A percentile compares a stretch with the other conserved stretches of the same genome.
These are phyloP conservation scores for Strigomonas galati DNA, from an alignment of 208 protist species.

Conservation along the genomic window DNA sequence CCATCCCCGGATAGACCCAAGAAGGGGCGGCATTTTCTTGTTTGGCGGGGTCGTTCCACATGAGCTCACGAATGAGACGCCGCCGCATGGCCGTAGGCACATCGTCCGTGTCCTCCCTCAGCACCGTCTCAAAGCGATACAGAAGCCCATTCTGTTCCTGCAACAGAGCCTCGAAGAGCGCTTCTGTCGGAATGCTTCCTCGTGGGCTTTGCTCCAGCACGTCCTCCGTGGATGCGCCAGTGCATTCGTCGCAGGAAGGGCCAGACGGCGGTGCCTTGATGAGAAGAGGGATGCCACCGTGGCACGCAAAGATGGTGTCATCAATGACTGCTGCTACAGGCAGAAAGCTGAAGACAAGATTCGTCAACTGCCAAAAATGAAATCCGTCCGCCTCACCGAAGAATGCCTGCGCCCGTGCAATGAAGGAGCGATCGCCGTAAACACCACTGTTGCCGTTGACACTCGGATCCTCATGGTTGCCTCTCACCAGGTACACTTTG, in stretches of 20 bases:
- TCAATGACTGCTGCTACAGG: conserved; percentile 87
- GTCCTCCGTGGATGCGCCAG: background rate
- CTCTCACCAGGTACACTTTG: conserved; percentile 80
- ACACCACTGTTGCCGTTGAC: conserved; percentile 63
- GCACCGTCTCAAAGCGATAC: conserved; percentile 27
- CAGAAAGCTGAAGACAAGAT: conserved; percentile 65
- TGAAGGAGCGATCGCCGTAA: conserved; percentile 55
- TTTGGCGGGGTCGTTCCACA: conserved; percentile 57
- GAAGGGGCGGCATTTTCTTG: background rate
- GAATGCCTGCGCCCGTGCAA: conserved; percentile 58
- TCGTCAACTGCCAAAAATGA: conserved; percentile 64
- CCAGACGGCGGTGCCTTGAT: background rate
- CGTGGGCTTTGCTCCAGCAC: background rate
- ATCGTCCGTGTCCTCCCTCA: conserved; percentile 16
- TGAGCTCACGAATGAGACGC: conserved; percentile 63
- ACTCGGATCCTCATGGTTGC: conserved; percentile 78
- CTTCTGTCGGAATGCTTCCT: conserved; percentile 23
- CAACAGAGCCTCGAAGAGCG: conserved; percentile 26
- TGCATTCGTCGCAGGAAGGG: background rate
- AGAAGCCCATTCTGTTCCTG: conserved; percentile 10
- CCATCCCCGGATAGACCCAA: background rate
- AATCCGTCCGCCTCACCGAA: conserved; percentile 56
- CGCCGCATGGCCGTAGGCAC: conserved; percentile 19
- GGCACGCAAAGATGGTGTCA: conserved; percentile 70
- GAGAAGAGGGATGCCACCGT: conserved; percentile 68